phyloP scores from a whole-genome alignment of 2,329 filamentous ascomycete genomes.

The Nectriaceae sp. region DNA sequence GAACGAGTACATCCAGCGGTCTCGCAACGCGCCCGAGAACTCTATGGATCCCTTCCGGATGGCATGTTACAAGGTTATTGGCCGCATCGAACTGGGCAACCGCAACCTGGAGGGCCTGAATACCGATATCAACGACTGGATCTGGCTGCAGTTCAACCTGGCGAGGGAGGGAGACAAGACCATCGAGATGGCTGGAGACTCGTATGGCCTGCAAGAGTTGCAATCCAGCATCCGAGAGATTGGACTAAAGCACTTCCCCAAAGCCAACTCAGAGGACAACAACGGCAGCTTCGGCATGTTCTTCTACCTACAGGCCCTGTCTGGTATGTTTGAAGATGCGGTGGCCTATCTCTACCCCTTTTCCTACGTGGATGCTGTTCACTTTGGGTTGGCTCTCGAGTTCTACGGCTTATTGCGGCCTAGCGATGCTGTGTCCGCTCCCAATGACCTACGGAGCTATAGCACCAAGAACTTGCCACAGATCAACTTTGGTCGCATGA shows the following conservation, averaged over 20 bases:
- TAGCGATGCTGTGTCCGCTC: slow-evolving; percentile 74
- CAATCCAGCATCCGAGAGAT: slow-evolving; percentile 84
- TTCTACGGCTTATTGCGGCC: slow-evolving; percentile 90
- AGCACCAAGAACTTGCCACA: slow-evolving; percentile 73
- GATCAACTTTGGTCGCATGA: slow-evolving; percentile 90
- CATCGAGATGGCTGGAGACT: slow-evolving; percentile 66
- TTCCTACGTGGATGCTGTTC: slow-evolving; percentile 89
- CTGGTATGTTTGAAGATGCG: slow-evolving; percentile 92
- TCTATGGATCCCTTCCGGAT: slow-evolving; percentile 93
- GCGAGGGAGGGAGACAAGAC: slow-evolving; percentile 65
- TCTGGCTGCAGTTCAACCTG: slow-evolving; percentile 72
- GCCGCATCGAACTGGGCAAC: slow-evolving; percentile 70
- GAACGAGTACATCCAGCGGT: slow-evolving; percentile 84
- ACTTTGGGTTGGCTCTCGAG: slow-evolving; percentile 86
- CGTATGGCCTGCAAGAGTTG: slow-evolving; percentile 67
- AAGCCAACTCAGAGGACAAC: slow-evolving; percentile 72
- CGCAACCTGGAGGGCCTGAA: slow-evolving; percentile 64
- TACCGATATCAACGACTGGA: slow-evolving; percentile 69
- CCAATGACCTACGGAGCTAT: slow-evolving; percentile 68
- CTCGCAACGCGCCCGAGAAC: slow-evolving; percentile 81
- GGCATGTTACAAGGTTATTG: slow-evolving; percentile 97
- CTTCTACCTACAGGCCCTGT: slow-evolving; percentile 88
- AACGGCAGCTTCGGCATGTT: slow-evolving; percentile 84
- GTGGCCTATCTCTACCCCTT: slow-evolving; percentile 89
- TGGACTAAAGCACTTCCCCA: slow-evolving; percentile 86